These are phyloP conservation scores for Brassica rapa DNA, from an alignment of 345 rosid genomes.

Conservation along the genomic window DNA sequence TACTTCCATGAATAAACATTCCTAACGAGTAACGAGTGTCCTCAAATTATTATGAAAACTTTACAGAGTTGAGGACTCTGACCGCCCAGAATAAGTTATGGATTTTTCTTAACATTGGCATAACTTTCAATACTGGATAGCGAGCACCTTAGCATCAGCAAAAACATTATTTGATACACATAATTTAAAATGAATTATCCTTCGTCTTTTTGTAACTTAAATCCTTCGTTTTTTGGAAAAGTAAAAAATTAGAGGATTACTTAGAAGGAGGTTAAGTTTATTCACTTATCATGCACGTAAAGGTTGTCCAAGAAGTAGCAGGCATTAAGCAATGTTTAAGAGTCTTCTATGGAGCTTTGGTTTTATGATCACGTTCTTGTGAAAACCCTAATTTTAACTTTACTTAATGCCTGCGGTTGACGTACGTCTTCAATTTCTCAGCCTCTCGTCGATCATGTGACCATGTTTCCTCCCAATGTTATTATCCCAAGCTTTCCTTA, in stretches of 20 bases:
- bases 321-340: constrained; percentile 55
- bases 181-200: not conserved
- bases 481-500: constrained; percentile 28
- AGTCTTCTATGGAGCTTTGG: constrained; percentile 35
- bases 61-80: not conserved
- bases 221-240: not conserved
- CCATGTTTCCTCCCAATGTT: constrained; percentile 36
- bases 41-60: not conserved
- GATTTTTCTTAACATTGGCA: not conserved
- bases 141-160: not conserved
- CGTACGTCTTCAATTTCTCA: constrained; percentile 43
- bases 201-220: not conserved
- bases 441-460: constrained; percentile 36
- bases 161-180: not conserved
- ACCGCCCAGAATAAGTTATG: not conserved
- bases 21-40: not conserved
- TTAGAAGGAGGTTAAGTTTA: constrained; percentile 31
- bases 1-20: not conserved
- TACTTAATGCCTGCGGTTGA: constrained; percentile 41
- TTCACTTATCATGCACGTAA: constrained; percentile 67
- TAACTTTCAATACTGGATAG: not conserved
- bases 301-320: constrained; percentile 50
- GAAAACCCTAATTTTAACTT: constrained; percentile 35
- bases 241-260: constrained; percentile 20
- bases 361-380: constrained; percentile 37